Evolutionary conservation across 345 rosid species (phyloP).

Genomic region (Iberis pinnata): DNA sequence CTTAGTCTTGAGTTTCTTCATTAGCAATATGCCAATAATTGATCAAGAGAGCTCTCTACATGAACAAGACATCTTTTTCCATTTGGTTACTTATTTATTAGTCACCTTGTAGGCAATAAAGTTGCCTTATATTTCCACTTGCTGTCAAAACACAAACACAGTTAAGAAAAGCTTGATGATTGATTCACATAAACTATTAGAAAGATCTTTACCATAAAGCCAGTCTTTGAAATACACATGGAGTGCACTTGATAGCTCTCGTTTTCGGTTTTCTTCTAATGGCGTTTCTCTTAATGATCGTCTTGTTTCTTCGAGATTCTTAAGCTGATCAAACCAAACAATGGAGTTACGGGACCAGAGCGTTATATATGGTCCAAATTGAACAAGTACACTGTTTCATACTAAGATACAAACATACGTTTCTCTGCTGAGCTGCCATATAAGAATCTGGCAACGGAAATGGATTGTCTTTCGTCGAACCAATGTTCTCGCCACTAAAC

Average conservation of each 20-base stretch:
- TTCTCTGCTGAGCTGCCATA: slow-evolving; percentile 66
- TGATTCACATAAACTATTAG: slow-evolving; percentile 3
- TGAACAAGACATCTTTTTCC: slow-evolving; percentile 18
- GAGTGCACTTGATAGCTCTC: slow-evolving; percentile 77
- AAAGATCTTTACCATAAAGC: slow-evolving; percentile 63
- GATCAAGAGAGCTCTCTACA: slow-evolving; percentile 26
- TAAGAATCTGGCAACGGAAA: slow-evolving; percentile 75
- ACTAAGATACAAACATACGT: slow-evolving; percentile 38
- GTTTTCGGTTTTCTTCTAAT: slow-evolving; percentile 79
- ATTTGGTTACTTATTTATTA: slow-evolving; percentile 25
- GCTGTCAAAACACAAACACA: slow-evolving; percentile 40
- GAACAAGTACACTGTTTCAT: too few species aligned
- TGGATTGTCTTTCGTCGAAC: slow-evolving; percentile 78
- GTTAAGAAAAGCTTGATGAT: too few species aligned
- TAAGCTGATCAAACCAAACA: slow-evolving; percentile 41
- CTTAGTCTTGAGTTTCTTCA: slow-evolving; percentile 14
- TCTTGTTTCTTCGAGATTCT: slow-evolving; percentile 69
- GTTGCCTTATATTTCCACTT: slow-evolving; percentile 95
- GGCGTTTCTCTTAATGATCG: slow-evolving; percentile 64
- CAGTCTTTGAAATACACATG: slow-evolving; percentile 94
- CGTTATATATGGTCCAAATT: too few species aligned
- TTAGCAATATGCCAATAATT: slow-evolving; percentile 26
- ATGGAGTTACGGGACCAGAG: not conserved
- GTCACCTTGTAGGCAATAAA: slow-evolving; percentile 96
- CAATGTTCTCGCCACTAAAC: slow-evolving; percentile 63